Conservation (phyloP, 2,329 filamentous ascomycete species). For the Chrysoporthe puriensis region DNA sequence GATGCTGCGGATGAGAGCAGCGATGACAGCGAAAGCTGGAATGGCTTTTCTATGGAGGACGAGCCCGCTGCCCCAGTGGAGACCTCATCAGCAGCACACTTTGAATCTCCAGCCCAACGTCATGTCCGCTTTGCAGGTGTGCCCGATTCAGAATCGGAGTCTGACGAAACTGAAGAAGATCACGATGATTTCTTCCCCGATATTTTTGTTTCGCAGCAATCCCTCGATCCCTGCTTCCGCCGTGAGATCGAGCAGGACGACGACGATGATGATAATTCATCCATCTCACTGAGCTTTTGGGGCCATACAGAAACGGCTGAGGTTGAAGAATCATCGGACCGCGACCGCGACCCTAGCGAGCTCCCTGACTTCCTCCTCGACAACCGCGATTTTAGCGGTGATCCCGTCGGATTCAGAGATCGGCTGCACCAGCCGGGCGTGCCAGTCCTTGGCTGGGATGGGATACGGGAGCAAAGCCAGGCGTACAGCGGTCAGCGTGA, state of each 20-base stretch:
- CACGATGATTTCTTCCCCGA: constrained; percentile 72
- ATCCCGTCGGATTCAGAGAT: background rate
- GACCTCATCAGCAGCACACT: background rate
- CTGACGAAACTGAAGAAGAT: constrained; percentile 62
- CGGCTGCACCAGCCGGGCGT: background rate
- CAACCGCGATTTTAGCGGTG: constrained; percentile 9
- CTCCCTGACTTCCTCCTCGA: background rate
- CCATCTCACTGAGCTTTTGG: constrained; percentile 64
- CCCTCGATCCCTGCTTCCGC: constrained; percentile 72
- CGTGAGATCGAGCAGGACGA: constrained; percentile 73
- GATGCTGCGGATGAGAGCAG: constrained; percentile 44
- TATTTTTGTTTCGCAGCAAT: constrained; percentile 76
- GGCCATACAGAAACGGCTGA: constrained; percentile 59
- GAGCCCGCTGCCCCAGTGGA: constrained; percentile 22
- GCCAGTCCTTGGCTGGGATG: background rate
- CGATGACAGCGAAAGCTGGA: constrained; percentile 49
- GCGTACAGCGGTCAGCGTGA: background rate
- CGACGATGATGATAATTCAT: constrained; percentile 51
- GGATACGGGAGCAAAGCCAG: background rate
- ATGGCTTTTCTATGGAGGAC: constrained; percentile 46
- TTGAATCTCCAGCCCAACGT: constrained; percentile 47
- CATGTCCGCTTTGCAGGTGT: constrained; percentile 76
- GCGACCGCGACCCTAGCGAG: background rate
- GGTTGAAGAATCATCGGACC: constrained; percentile 34
- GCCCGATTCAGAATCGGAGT: constrained; percentile 68